Conservation (phyloP, 768 basidiomycete species). For the Rossbeevera mucosa region DNA sequence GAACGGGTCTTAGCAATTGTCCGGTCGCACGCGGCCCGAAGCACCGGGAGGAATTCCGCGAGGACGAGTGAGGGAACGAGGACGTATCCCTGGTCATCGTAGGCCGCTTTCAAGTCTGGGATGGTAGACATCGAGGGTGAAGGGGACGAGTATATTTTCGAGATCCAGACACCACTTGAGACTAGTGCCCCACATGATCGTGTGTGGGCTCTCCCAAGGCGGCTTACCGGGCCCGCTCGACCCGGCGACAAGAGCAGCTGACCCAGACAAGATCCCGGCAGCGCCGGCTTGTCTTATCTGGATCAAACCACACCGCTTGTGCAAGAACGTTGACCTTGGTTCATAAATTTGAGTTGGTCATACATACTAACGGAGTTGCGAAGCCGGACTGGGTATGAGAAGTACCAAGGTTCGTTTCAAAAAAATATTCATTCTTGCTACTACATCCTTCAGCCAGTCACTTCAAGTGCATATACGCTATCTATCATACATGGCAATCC, state of each 20-base stretch:
- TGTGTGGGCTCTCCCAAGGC: neutral
- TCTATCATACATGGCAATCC: neutral
- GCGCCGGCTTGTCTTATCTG: neutral
- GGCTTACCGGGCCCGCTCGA: neutral
- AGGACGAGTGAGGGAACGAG: conserved; percentile 54
- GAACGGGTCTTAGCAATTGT: conserved; percentile 50
- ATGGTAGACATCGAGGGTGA: neutral
- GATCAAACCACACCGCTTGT: neutral
- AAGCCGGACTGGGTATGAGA: neutral
- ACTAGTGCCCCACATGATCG: neutral
- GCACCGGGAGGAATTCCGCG: conserved; percentile 32
- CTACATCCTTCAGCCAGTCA: neutral
- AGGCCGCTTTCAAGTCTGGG: conserved; percentile 39
- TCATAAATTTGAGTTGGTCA: neutral
- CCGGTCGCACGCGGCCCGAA: conserved; percentile 49
- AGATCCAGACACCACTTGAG: no score
- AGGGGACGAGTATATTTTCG: neutral
- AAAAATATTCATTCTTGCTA: neutral
- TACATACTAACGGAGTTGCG: no score
- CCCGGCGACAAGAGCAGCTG: neutral
- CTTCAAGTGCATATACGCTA: neutral
- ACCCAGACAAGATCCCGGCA: neutral
- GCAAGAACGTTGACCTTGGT: no score
- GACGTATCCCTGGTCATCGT: conserved; percentile 64
- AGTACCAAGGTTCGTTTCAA: neutral